Base-by-base conservation (phyloP, 2,329 filamentous ascomycete genomes). In the Fusarium sp. region DNA sequence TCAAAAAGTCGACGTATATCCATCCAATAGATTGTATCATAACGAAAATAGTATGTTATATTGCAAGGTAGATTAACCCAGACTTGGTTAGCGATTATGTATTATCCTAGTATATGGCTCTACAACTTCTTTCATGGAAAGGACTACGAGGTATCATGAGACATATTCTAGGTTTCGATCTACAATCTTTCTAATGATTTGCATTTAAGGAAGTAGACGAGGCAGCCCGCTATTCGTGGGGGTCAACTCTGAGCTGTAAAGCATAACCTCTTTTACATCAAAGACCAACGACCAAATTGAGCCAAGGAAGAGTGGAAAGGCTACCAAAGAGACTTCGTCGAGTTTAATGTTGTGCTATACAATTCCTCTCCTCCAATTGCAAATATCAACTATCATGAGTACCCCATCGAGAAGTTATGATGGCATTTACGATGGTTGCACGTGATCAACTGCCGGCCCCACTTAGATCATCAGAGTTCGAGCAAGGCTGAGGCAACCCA, bases 401-500 rank as follows among this genome's bases (percentile, higher is more conserved):
- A 21, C 34, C 16, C 34, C 18, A 34, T 21, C 10, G 27, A 34
- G 30, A 40, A 51, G 32, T 51, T 40, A 37, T 37, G 14, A 47
- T 55, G 9, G 23, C 21, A 12, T 32, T 48, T 16, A 5, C 7
- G 12, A 18, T 21, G 4, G 8, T 21, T 14, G 32, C 69, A 64
- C 53, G 57, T 49, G 50, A 63, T 10, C 10, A 1, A 2, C 3
- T 1, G 3, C 10, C 7, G 23, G 18, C 1, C n/a, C 62, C 62
- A 66, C 30, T 61, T 61, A 37, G 18, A 12, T 40, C 20, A 40
- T 27, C 25, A 13, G 20, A 20, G 18, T 12, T 49, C 34, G 20
- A 60, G 43, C 34, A 34, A 66, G 62, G 71, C 72, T 75, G 71
- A 65, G 49, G 51, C 55, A 50, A 59, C 50, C 21, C 55, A 45